phyloP scores from a whole-genome alignment of 2,329 filamentous ascomycete genomes.

The Thelonectria rubi region DNA sequence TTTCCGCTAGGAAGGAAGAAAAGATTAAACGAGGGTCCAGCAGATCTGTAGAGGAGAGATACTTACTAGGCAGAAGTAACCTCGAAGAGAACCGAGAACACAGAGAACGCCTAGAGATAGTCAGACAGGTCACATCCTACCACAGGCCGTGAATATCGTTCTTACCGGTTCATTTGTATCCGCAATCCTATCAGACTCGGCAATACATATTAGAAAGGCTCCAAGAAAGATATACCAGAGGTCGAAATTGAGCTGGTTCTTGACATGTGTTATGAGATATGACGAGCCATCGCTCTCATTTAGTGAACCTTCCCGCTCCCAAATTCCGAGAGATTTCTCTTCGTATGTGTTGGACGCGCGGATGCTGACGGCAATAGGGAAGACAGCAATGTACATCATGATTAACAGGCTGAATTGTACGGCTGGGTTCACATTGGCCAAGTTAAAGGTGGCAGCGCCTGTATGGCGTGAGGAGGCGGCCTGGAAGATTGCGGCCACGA shows the following conservation, averaged over 20 bases:
- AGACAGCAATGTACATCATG: slow-evolving; percentile 73
- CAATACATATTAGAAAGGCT: slow-evolving; percentile 48
- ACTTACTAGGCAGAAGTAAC: slow-evolving; percentile 44
- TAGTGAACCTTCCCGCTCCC: slow-evolving; percentile 41
- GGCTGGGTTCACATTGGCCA: slow-evolving; percentile 60
- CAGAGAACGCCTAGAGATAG: slow-evolving; percentile 29
- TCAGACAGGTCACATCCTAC: fast-evolving
- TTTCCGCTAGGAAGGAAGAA: slow-evolving; percentile 34
- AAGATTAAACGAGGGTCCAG: no score
- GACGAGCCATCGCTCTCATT: slow-evolving; percentile 42
- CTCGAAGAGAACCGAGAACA: slow-evolving; percentile 48
- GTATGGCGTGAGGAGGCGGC: slow-evolving; percentile 58
- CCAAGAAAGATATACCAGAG: slow-evolving; percentile 54
- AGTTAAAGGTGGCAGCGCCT: slow-evolving; percentile 60
- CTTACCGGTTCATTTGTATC: slow-evolving; percentile 39
- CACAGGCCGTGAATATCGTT: not conserved
- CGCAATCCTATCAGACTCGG: slow-evolving; percentile 41
- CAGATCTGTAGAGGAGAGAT: no score
- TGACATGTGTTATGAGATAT: slow-evolving; percentile 48
- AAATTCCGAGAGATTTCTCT: slow-evolving; percentile 68
- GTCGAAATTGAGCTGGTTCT: slow-evolving; percentile 53
- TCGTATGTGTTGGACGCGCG: slow-evolving; percentile 70
- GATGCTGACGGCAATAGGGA: slow-evolving; percentile 69
- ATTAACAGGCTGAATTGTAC: slow-evolving; percentile 67
- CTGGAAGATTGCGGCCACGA: slow-evolving; percentile 68